These are phyloP conservation scores for Phytopythium kandeliae DNA, from an alignment of 352 stramenopile genomes.

Conservation along the genomic window DNA sequence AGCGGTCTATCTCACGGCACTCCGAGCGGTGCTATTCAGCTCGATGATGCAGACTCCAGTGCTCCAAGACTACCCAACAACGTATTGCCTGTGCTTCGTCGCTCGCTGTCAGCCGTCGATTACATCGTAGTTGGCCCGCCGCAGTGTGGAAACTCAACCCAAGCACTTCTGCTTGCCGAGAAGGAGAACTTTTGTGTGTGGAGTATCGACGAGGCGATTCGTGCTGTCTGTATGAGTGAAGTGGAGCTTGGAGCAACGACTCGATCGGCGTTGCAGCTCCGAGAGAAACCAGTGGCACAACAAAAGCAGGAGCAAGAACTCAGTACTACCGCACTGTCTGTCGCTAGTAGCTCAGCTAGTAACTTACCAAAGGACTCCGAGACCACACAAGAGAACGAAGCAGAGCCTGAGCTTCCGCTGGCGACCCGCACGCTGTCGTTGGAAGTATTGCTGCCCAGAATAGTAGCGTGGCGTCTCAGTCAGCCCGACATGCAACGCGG, in stretches of 20 bases:
- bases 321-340: background rate
- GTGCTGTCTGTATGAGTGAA: constrained; percentile 20
- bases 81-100: background rate
- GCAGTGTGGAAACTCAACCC: constrained; percentile 71
- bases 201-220: constrained; percentile 73
- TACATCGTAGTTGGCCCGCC: constrained; percentile 81
- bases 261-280: constrained; percentile 29
- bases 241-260: constrained; percentile 34
- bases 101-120: constrained; percentile 33
- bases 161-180: constrained; percentile 66
- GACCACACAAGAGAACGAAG: constrained; percentile 16
- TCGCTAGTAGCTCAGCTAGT: background rate
- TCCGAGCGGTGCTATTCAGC: background rate
- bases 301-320: background rate
- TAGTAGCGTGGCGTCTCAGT: constrained; percentile 57
- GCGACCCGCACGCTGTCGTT: constrained; percentile 13
- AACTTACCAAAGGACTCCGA: constrained; percentile 11
- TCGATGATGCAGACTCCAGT: background rate
- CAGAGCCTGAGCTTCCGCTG: background rate
- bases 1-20: no score
- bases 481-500: constrained; percentile 61
- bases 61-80: no score
- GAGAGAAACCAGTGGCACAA: constrained; percentile 5
- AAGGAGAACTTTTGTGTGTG: constrained; percentile 63
- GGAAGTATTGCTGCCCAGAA: constrained; percentile 38